Evolutionary conservation across 2,329 filamentous ascomycete species (phyloP).

Genomic region (Botryotinia narcissicola): DNA sequence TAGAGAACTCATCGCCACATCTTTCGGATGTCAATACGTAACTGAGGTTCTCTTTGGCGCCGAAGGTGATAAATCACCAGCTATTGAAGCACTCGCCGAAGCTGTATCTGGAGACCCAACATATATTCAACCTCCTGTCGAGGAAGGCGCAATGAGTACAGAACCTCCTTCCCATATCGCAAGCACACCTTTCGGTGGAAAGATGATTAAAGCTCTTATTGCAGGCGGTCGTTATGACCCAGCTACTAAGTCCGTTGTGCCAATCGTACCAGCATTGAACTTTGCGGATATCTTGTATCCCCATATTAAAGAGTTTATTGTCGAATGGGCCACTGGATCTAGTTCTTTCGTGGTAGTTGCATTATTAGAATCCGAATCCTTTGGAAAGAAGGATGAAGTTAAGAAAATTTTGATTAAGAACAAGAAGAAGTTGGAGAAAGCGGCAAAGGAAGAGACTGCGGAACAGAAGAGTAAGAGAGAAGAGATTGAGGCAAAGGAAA

Average conservation of each 20-base stretch:
- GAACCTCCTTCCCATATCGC: slow-evolving; percentile 52
- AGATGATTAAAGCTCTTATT: slow-evolving; percentile 88
- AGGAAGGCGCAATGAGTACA: slow-evolving; percentile 39
- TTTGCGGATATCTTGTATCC: slow-evolving; percentile 84
- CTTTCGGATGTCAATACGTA: slow-evolving; percentile 85
- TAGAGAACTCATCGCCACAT: slow-evolving; percentile 65
- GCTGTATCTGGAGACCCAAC: slow-evolving; percentile 57
- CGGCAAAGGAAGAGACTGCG: slow-evolving; percentile 57
- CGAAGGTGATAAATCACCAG: slow-evolving; percentile 71
- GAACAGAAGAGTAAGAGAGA: slow-evolving; percentile 52
- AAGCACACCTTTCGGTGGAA: slow-evolving; percentile 62
- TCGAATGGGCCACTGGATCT: slow-evolving; percentile 81
- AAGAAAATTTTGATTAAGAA: slow-evolving; percentile 69
- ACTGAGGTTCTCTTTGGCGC: slow-evolving; percentile 76
- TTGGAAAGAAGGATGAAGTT: slow-evolving; percentile 64
- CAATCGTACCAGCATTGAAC: slow-evolving; percentile 70
- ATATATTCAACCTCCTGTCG: slow-evolving; percentile 34
- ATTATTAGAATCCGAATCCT: slow-evolving; percentile 72
- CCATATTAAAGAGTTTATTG: slow-evolving; percentile 69
- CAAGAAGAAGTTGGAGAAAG: slow-evolving; percentile 67
- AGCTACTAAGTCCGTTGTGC: slow-evolving; percentile 65
- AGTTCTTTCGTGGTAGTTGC: slow-evolving; percentile 85
- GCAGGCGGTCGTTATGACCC: slow-evolving; percentile 85
- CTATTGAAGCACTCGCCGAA: slow-evolving; percentile 67
- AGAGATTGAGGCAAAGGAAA: slow-evolving; percentile 42